A percentile compares a stretch with the other conserved stretches of the same genome.
phyloP scores from a whole-genome alignment of 208 protist species.

The Leishmania aethiopica region DNA sequence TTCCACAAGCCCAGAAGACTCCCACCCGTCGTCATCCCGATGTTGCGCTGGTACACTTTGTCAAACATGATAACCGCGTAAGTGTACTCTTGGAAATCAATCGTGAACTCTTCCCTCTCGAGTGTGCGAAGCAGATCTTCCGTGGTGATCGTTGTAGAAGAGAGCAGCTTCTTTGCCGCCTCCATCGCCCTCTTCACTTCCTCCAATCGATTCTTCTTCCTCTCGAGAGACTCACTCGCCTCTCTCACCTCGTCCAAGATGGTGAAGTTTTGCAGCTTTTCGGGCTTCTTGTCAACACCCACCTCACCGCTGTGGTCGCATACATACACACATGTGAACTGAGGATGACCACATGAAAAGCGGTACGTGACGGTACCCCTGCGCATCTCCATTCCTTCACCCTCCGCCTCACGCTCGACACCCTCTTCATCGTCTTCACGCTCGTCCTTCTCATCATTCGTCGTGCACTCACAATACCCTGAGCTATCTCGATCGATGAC shows the following conservation, averaged over 20 bases:
- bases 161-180: slow-evolving; percentile 15
- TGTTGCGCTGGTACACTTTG: slow-evolving; percentile 42
- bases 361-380: slow-evolving; percentile 19
- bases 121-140: slow-evolving; percentile 67
- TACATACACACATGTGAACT: slow-evolving; percentile 53
- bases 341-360: slow-evolving; percentile 50
- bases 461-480: slow-evolving; percentile 67
- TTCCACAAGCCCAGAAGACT: slow-evolving; percentile 56
- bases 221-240: slow-evolving; percentile 13
- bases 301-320: slow-evolving; percentile 43
- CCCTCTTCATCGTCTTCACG: background rate
- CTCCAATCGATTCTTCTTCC: slow-evolving; percentile 16
- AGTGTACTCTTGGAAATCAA: slow-evolving; percentile 53
- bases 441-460: background rate
- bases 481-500: slow-evolving; percentile 32
- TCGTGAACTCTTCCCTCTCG: slow-evolving; percentile 45
- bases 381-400: background rate
- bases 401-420: background rate
- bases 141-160: slow-evolving; percentile 27
- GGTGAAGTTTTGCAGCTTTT: slow-evolving; percentile 26
- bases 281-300: slow-evolving; percentile 14
- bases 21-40: slow-evolving; percentile 16
- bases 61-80: slow-evolving; percentile 67
- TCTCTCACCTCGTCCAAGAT: slow-evolving; percentile 20
- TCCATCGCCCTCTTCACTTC: slow-evolving; percentile 30